These are phyloP conservation scores for Plasmodium cynomolgi DNA, from an alignment of 169 alveolate genomes.

Conservation along the genomic window DNA sequence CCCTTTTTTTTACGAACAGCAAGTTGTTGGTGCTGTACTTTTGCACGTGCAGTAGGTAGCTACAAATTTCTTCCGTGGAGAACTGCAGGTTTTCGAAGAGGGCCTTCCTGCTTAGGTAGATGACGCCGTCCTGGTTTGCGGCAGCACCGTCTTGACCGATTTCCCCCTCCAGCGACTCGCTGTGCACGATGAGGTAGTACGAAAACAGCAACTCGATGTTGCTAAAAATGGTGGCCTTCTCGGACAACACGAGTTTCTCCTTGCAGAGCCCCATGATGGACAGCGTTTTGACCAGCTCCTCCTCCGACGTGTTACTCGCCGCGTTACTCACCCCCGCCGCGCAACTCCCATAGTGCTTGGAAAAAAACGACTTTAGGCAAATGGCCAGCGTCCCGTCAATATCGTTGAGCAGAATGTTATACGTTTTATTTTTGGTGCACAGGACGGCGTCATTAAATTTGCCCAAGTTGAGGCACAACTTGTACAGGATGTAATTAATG, in stretches of 20 bases:
- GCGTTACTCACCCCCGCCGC: not conserved
- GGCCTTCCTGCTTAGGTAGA: conserved; percentile 49
- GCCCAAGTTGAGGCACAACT: conserved; percentile 53
- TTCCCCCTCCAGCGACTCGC: conserved; percentile 1
- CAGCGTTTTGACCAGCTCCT: conserved; percentile 52
- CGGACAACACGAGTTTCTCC: conserved; percentile 40
- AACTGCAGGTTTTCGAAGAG: conserved; percentile 60
- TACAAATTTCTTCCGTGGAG: conserved; percentile 65
- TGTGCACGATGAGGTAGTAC: conserved; percentile 38
- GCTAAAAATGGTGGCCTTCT: conserved; percentile 63
- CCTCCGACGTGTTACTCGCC: not conserved
- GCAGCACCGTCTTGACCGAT: not conserved
- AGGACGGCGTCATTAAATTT: conserved; percentile 63
- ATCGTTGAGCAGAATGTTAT: conserved; percentile 54
- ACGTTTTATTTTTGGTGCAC: conserved; percentile 68
- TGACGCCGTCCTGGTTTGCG: conserved; percentile 26
- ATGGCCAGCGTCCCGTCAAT: conserved; percentile 72
- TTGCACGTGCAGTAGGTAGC: conserved; percentile 68
- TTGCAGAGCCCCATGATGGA: conserved; percentile 71
- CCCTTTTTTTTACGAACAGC: conserved; percentile 45
- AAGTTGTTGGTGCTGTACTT: conserved; percentile 61
- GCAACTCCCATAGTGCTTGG: conserved; percentile 14
- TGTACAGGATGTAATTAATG: conserved; percentile 49
- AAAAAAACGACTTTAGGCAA: conserved; percentile 45
- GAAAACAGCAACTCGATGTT: conserved; percentile 47